A percentile compares a stretch with the other conserved stretches of the same genome.
Conservation (phyloP, 495 filamentous ascomycete genomes). For the Hypoxylon lenormandii region DNA sequence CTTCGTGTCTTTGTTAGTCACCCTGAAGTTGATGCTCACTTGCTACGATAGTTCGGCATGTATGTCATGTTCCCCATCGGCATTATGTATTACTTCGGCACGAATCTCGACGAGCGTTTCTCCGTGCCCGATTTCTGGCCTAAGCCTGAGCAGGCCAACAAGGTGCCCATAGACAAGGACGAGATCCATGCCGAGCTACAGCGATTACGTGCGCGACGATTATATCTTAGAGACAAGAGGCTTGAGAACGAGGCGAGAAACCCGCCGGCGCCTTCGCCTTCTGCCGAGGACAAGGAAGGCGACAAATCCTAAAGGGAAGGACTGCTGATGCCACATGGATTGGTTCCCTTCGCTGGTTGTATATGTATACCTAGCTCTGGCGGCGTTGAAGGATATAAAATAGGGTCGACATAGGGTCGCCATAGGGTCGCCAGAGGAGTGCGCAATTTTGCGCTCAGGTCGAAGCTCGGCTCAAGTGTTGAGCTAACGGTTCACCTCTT, state of each 20-base stretch:
- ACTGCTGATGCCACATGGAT: not conserved
- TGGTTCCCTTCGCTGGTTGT: not conserved
- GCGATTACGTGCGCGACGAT: constrained; percentile 71
- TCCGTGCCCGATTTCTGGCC: constrained; percentile 93
- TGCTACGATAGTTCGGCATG: constrained; percentile 80
- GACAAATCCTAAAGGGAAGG: constrained; percentile 7
- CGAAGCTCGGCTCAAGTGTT: not conserved
- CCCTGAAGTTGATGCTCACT: constrained; percentile 3
- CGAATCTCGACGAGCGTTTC: constrained; percentile 94
- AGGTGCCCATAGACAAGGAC: constrained; percentile 86
- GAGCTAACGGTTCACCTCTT: constrained; percentile 16
- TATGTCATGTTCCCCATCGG: constrained; percentile 99
- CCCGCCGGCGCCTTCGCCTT: constrained; percentile 48
- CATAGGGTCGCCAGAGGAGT: not conserved
- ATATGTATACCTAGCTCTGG: constrained; percentile 20
- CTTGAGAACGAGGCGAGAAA: constrained; percentile 66
- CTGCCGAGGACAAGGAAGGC: constrained; percentile 43
- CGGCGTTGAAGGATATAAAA: constrained; percentile 38
- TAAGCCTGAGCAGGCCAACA: constrained; percentile 82
- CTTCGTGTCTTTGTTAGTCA: not conserved
- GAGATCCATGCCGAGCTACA: constrained; percentile 84
- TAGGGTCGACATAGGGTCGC: not conserved
- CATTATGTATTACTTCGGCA: constrained; percentile 99
- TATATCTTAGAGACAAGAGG: constrained; percentile 70
- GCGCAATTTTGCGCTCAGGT: constrained; percentile 3